These are phyloP conservation scores for Pisolithus microcarpus DNA, from an alignment of 768 basidiomycete species.

Conservation along the genomic window DNA sequence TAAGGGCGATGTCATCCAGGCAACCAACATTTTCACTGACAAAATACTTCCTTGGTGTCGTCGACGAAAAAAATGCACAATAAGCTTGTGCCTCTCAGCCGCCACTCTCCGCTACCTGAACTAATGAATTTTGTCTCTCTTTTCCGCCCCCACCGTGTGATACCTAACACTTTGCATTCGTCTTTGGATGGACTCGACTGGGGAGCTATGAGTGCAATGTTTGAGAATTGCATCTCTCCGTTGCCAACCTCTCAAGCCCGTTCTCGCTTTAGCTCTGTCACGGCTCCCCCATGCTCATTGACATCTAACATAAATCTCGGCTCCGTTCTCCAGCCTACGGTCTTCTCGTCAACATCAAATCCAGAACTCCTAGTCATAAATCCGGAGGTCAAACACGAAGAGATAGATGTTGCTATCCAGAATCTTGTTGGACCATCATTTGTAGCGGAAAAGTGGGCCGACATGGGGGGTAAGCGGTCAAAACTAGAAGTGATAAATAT, in stretches of 20 bases:
- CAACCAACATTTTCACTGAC: neutral
- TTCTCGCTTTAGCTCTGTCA: constrained; percentile 11
- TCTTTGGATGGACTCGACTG: constrained; percentile 57
- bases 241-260: neutral
- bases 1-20: constrained; percentile 26
- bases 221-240: constrained; percentile 45
- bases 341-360: constrained; percentile 11
- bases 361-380: neutral
- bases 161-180: constrained; percentile 71
- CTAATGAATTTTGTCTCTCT: constrained; percentile 72
- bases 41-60: neutral
- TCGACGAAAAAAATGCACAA: neutral
- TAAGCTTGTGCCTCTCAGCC: constrained; percentile 75
- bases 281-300: constrained; percentile 18
- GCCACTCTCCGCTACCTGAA: constrained; percentile 87
- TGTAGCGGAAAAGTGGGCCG: constrained; percentile 50
- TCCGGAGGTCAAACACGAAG: constrained; percentile 13
- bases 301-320: constrained; percentile 5
- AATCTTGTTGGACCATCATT: constrained; percentile 58
- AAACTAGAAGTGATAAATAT: constrained; percentile 40
- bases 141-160: constrained; percentile 68
- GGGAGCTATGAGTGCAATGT: constrained; percentile 62
- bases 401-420: constrained; percentile 47
- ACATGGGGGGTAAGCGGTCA: constrained; percentile 35
- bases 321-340: constrained; percentile 15